These are phyloP conservation scores for Amaranthus tricolor DNA, from an alignment of 179 eudicot species.

Conservation along the genomic window DNA sequence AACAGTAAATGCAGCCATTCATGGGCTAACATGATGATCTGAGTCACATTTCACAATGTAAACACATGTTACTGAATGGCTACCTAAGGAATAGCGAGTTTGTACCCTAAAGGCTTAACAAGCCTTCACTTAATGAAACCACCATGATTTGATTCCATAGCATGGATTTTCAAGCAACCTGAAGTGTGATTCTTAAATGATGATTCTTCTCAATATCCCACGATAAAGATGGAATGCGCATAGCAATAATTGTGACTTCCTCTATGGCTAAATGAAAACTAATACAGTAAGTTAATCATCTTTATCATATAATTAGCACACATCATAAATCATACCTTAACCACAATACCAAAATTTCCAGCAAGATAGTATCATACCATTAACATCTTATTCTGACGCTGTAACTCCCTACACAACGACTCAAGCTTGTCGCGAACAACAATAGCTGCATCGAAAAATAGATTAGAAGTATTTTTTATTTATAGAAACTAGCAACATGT, in stretches of 20 bases:
- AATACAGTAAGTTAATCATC: slow-evolving; percentile 3
- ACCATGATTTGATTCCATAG: background rate
- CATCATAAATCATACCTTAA: background rate
- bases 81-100: background rate
- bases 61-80: background rate
- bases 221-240: too few relatives aligned
- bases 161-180: background rate
- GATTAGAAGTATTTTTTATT: slow-evolving; percentile 7
- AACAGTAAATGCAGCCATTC: too few relatives aligned
- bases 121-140: background rate
- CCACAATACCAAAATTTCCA: background rate
- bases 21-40: background rate
- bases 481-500: background rate
- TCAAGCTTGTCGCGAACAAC: slow-evolving; percentile 87
- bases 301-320: background rate
- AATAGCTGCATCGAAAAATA: slow-evolving; percentile 56
- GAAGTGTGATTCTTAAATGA: background rate
- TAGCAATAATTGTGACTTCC: too few relatives aligned
- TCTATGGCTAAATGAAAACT: background rate
- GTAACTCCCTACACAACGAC: slow-evolving; percentile 91
- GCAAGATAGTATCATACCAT: slow-evolving; percentile 54
- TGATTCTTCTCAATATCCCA: background rate
- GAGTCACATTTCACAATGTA: background rate
- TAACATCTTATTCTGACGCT: slow-evolving; percentile 80
- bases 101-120: background rate